Conservation (phyloP, 768 basidiomycete genomes). For the Pulveroboletus frians region DNA sequence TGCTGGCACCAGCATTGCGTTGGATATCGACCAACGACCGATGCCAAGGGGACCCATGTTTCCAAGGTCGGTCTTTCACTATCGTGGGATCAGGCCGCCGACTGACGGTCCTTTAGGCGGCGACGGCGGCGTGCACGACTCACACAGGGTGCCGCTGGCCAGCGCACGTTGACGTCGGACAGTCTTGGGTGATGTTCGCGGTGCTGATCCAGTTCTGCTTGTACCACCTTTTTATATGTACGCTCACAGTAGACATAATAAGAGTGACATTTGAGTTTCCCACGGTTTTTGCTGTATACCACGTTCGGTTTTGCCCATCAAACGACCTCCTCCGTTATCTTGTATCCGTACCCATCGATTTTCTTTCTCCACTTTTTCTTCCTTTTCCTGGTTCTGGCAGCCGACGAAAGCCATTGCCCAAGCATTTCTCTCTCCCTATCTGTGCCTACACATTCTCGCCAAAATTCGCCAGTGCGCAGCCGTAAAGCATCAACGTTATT, state of each 20-base stretch:
- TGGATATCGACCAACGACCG: slow-evolving; percentile 85
- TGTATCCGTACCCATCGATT: slow-evolving; percentile 33
- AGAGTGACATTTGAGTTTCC: slow-evolving; percentile 14
- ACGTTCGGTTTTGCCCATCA: slow-evolving; percentile 33
- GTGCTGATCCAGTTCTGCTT: too few species aligned
- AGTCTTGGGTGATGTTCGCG: too few species aligned
- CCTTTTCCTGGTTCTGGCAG: slow-evolving; percentile 21
- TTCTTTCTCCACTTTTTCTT: slow-evolving; percentile 12
- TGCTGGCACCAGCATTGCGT: slow-evolving; percentile 83
- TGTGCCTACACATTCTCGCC: slow-evolving; percentile 2
- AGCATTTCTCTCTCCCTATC: slow-evolving; percentile 1
- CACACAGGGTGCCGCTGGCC: not conserved
- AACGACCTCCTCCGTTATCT: slow-evolving; percentile 31
- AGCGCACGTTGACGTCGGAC: not conserved
- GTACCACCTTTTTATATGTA: too few species aligned
- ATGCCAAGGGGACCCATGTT: slow-evolving; percentile 91
- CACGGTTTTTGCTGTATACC: slow-evolving; percentile 26
- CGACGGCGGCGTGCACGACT: slow-evolving; percentile 28
- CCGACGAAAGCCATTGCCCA: slow-evolving; percentile 15
- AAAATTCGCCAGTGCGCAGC: slow-evolving; percentile 20
- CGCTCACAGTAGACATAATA: not conserved
- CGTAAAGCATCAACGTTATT: slow-evolving; percentile 21
- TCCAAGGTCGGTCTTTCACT: slow-evolving; percentile 48
- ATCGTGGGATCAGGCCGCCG: too few species aligned
- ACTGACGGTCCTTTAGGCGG: slow-evolving; percentile 14